A percentile compares a stretch with the other conserved stretches of the same genome.
phyloP scores from a whole-genome alignment of 2,329 filamentous ascomycete species.

The Aspergillus thermomutatus region DNA sequence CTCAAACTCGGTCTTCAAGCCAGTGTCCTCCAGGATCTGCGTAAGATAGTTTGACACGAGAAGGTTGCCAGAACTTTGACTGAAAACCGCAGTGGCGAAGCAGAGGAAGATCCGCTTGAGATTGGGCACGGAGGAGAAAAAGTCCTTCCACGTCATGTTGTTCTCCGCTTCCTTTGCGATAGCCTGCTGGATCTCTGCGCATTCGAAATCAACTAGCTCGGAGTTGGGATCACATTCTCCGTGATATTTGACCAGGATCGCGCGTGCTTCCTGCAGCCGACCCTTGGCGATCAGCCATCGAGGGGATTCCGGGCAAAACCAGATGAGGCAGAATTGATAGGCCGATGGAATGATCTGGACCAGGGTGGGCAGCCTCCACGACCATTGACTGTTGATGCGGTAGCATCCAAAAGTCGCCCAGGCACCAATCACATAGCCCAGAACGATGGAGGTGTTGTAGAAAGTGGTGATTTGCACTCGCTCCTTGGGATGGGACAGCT shows the following conservation, averaged over 20 bases:
- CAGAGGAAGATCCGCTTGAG: slow-evolving; percentile 42
- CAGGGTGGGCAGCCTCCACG: slow-evolving; percentile 53
- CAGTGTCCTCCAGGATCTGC: slow-evolving; percentile 35
- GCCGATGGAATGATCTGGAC: slow-evolving; percentile 49
- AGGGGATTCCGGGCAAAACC: slow-evolving; percentile 59
- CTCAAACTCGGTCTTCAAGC: slow-evolving; percentile 36
- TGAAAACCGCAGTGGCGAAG: slow-evolving; percentile 40
- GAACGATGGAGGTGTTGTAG: slow-evolving; percentile 42
- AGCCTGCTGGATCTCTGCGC: slow-evolving; percentile 49
- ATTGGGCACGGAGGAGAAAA: slow-evolving; percentile 40
- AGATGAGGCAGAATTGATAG: slow-evolving; percentile 40
- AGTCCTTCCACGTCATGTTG: slow-evolving; percentile 44
- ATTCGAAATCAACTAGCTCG: slow-evolving; percentile 48
- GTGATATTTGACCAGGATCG: slow-evolving; percentile 52
- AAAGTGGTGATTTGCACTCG: slow-evolving; percentile 39
- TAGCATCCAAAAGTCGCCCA: slow-evolving; percentile 37
- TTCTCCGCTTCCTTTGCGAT: slow-evolving; percentile 44
- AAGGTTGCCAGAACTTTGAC: slow-evolving; percentile 42
- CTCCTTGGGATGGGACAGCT: slow-evolving; percentile 41
- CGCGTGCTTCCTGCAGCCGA: slow-evolving; percentile 48
- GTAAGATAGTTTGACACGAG: slow-evolving; percentile 45
- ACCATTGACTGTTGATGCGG: slow-evolving; percentile 38
- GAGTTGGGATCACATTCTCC: slow-evolving; percentile 46
- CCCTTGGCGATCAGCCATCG: slow-evolving; percentile 57
- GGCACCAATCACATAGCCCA: slow-evolving; percentile 38